A percentile compares a stretch with the other conserved stretches of the same genome.
Conservation (phyloP, 2,329 filamentous ascomycete species). For the Blastomyces emzantsi region DNA sequence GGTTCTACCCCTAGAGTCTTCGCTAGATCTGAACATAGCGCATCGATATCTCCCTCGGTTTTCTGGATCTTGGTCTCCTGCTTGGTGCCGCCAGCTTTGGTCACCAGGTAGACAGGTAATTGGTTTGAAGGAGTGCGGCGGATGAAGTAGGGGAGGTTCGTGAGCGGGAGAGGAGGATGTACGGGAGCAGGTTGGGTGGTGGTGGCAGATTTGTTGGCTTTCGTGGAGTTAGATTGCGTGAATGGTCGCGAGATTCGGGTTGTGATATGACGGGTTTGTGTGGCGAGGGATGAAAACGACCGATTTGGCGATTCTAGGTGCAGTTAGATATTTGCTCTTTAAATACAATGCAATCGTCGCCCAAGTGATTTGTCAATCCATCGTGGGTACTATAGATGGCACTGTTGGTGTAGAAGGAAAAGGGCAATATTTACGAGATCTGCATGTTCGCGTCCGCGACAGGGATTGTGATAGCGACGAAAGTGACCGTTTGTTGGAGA, state of each 20-base stretch:
- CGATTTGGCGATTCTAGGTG: constrained; percentile 8
- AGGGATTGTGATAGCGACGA: constrained; percentile 11
- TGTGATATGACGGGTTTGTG: constrained; percentile 13
- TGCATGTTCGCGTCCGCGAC: constrained; percentile 8
- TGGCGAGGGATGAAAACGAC: constrained; percentile 7
- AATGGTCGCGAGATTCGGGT: constrained; percentile 15
- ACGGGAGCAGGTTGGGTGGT: not conserved
- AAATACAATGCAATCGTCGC: not conserved
- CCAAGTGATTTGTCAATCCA: not conserved
- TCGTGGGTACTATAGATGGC: not conserved
- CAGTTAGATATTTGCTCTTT: constrained; percentile 6
- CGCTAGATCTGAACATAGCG: constrained; percentile 56
- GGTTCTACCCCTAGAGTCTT: constrained; percentile 47
- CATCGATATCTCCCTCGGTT: constrained; percentile 61
- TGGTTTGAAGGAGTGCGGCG: constrained; percentile 60
- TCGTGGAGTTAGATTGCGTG: constrained; percentile 13
- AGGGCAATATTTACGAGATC: constrained; percentile 10
- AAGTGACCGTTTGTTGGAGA: constrained; percentile 4
- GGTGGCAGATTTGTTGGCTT: constrained; percentile 9
- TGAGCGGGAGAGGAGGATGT: constrained; percentile 24
- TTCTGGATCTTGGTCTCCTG: constrained; percentile 68
- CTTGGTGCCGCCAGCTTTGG: constrained; percentile 66
- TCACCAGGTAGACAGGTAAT: constrained; percentile 66
- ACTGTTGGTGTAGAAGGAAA: not conserved
- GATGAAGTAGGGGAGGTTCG: constrained; percentile 58